A percentile compares a stretch with the other conserved stretches of the same genome.
Evolutionary conservation across 1,284 basidiomycete species (phyloP).

Genomic region (Fomitopsis pinicola): DNA sequence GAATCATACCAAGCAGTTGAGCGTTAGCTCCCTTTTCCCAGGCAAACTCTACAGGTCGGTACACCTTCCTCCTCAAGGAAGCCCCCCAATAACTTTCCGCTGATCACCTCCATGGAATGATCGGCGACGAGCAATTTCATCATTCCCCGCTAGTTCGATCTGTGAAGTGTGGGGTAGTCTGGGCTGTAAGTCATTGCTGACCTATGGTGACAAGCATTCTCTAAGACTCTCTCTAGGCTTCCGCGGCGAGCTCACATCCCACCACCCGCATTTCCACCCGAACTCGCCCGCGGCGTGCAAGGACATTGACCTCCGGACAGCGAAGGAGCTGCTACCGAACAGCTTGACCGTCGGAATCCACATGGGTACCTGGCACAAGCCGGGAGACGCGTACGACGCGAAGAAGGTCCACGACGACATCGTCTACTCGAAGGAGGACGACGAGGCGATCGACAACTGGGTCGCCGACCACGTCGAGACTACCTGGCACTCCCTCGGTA

Average conservation of each 20-base stretch:
- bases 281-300: slow-evolving; percentile 51
- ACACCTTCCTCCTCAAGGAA: not conserved
- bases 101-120: not conserved
- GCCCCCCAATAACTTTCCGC: not conserved
- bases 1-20: not conserved
- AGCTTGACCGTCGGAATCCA: slow-evolving; percentile 66
- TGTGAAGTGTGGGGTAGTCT: slow-evolving; percentile 6
- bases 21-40: not conserved
- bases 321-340: slow-evolving; percentile 57
- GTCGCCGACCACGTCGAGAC: slow-evolving; percentile 67
- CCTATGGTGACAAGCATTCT: no score
- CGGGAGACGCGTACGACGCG: slow-evolving; percentile 50
- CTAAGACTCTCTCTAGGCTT: slow-evolving; percentile 36
- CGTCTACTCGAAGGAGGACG: slow-evolving; percentile 60
- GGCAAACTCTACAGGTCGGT: not conserved
- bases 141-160: not conserved
- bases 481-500: slow-evolving; percentile 69
- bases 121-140: not conserved
- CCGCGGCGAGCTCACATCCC: slow-evolving; percentile 67
- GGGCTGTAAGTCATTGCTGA: not conserved
- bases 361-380: slow-evolving; percentile 67
- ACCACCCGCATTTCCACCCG: slow-evolving; percentile 72
- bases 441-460: slow-evolving; percentile 69
- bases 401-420: slow-evolving; percentile 61
- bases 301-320: slow-evolving; percentile 68